Evolutionary conservation across 2,329 filamentous ascomycete species (phyloP).

Genomic region (Diaporthe vaccinii): DNA sequence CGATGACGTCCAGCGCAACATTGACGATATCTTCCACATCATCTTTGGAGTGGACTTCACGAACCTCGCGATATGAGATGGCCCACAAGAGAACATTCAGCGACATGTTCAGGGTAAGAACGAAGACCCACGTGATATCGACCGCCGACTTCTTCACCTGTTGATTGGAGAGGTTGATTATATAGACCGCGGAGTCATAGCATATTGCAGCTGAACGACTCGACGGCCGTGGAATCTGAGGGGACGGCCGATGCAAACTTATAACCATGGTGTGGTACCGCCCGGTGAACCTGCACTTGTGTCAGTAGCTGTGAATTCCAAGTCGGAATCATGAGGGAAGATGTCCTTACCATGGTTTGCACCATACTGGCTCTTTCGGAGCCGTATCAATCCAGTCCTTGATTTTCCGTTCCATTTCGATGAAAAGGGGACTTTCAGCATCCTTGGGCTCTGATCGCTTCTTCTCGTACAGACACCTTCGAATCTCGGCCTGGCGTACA

Average conservation of each 20-base stretch:
- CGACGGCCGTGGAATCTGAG: constrained; percentile 90
- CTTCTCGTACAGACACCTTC: constrained; percentile 86
- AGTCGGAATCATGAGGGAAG: constrained; percentile 34
- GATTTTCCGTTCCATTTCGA: constrained; percentile 82
- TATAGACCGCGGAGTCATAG: constrained; percentile 84
- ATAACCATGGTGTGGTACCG: constrained; percentile 91
- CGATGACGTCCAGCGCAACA: constrained; percentile 82
- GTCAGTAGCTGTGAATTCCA: constrained; percentile 38
- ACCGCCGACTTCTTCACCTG: constrained; percentile 83
- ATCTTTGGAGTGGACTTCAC: constrained; percentile 77
- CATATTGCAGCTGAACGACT: constrained; percentile 83
- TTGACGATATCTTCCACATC: constrained; percentile 83
- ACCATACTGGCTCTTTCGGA: constrained; percentile 79
- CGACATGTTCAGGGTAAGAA: constrained; percentile 89
- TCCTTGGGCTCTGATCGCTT: constrained; percentile 82
- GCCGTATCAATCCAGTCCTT: constrained; percentile 83
- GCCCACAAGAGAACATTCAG: constrained; percentile 94
- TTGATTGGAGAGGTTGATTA: constrained; percentile 83
- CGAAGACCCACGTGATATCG: constrained; percentile 94
- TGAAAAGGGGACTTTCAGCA: constrained; percentile 90
- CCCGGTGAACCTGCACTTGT: constrained; percentile 68
- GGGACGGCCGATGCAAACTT: constrained; percentile 89
- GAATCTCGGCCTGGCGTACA: constrained; percentile 87
- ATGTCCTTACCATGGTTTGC: constrained; percentile 79
- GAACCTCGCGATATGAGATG: constrained; percentile 87